Base-by-base conservation (phyloP, 345 rosid genomes). In the Cardamine occulta region DNA sequence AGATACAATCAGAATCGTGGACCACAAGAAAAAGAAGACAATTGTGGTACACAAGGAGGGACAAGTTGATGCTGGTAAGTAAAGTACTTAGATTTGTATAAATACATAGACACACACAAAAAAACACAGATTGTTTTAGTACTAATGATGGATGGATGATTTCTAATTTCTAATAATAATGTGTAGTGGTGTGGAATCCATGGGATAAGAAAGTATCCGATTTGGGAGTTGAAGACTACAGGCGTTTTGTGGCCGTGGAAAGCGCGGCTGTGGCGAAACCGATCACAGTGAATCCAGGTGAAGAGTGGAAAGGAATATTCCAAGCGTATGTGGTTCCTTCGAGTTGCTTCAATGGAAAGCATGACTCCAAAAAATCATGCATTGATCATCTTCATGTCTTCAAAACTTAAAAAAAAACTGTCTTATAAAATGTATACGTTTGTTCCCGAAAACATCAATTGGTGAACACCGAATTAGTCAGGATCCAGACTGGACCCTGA, bases 141-240 rank as follows among this genome's bases (percentile, higher is more conserved):
- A 60, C 53, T 51, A 68, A 68, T 51, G 55, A 47, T 60, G 37
- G 47, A 60, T 68, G 31, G 31, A 28, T 28, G 28, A 57, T n/a
- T 74, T 17, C 1, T 47, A 26, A 26, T 26, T 26, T 26, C 3
- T 26, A 44, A 56, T 52, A 4, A 76, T 40, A 61, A 69, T 12
- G 14, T 80, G 83, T 82, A 94, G 98, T 93, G 70, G 93, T 90
- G 52, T 95, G 98, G 99, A 95, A 93, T 82, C 98, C 99, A 19
- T 90, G 98, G 99, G 98, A 90, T 64, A 92, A 85, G 84, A 95
- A 84, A 42, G 87, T 95, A 68, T 75, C 82, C 1, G 99, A 92
- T 66, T 85, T 92, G 66, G 98, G 93, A 37, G 94, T 84, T 78
- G 97, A 92, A 26, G 99, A 90, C 47, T 92, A 87, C 73, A 92